phyloP scores from a whole-genome alignment of 2,329 filamentous ascomycete genomes.

The Exutisphaerella laricina region DNA sequence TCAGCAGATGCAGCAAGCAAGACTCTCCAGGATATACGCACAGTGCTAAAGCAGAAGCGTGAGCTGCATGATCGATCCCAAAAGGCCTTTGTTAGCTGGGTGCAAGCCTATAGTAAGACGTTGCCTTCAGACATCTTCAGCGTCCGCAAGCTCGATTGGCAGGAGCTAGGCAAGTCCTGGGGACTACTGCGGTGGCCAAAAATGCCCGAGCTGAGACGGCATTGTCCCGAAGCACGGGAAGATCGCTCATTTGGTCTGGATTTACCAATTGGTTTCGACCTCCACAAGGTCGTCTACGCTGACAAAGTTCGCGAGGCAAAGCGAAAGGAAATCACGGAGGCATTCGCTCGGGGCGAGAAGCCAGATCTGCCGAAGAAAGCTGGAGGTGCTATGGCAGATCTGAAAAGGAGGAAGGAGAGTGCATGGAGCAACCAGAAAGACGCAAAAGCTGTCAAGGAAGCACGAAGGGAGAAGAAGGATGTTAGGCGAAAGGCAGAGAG shows the following conservation, averaged over 20 bases:
- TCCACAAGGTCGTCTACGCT: constrained; percentile 40
- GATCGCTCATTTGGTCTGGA: constrained; percentile 39
- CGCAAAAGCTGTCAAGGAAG: constrained; percentile 30
- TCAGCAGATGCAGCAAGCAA: constrained; percentile 53
- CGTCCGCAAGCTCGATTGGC: constrained; percentile 75
- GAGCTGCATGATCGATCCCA: constrained; percentile 81
- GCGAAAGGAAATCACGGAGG: constrained; percentile 34
- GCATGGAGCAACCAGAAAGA: constrained; percentile 37
- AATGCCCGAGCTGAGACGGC: constrained; percentile 72
- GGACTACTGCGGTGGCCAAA: constrained; percentile 79
- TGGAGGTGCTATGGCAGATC: constrained; percentile 29
- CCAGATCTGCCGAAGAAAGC: constrained; percentile 21
- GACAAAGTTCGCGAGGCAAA: constrained; percentile 42
- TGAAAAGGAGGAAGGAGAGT: constrained; percentile 29
- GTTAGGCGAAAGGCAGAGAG: constrained; percentile 30
- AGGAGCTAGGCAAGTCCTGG: constrained; percentile 74
- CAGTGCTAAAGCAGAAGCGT: constrained; percentile 54
- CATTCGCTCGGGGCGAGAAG: constrained; percentile 26
- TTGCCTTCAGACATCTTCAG: constrained; percentile 88
- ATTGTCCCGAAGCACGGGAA: constrained; percentile 34
- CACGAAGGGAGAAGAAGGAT: constrained; percentile 33
- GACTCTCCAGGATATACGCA: constrained; percentile 57
- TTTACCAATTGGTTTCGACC: constrained; percentile 32
- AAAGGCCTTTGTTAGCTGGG: constrained; percentile 87
- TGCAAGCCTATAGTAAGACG: constrained; percentile 86